These are phyloP conservation scores for Hyaloscypha hepaticicola DNA, from an alignment of 495 filamentous ascomycete species.

Conservation along the genomic window DNA sequence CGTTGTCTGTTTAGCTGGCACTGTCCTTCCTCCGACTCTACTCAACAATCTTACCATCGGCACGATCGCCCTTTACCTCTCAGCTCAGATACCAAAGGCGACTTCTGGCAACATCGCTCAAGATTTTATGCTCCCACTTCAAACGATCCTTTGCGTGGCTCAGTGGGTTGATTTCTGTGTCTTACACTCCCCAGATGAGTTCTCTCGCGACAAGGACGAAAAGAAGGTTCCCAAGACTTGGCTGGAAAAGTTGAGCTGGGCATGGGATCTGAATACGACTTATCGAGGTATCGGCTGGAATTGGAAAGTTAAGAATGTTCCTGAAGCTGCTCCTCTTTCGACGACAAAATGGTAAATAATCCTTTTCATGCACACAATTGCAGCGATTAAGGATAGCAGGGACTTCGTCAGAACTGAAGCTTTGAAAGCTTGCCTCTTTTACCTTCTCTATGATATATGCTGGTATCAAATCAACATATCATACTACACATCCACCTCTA, in stretches of 20 bases:
- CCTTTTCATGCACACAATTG: background rate
- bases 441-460: constrained; percentile 19
- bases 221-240: constrained; percentile 6
- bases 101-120: background rate
- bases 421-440: constrained; percentile 7
- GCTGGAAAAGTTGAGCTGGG: constrained; percentile 25
- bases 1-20: constrained; percentile 7
- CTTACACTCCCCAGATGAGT: constrained; percentile 12
- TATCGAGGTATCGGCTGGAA: constrained; percentile 32
- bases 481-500: background rate
- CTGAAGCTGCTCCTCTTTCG: constrained; percentile 2
- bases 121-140: constrained; percentile 18
- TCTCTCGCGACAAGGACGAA: constrained; percentile 4
- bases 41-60: background rate
- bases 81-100: constrained; percentile 4
- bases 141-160: constrained; percentile 5
- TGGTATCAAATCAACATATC: background rate
- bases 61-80: background rate
- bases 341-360: constrained; percentile 12
- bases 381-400: constrained; percentile 6
- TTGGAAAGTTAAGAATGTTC: constrained; percentile 33
- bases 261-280: constrained; percentile 13
- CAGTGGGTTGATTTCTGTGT: constrained; percentile 21
- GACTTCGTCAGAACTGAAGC: constrained; percentile 6
- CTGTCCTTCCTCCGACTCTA: constrained; percentile 10